Base-by-base conservation (phyloP, 2,329 filamentous ascomycete species). In the Colletotrichum tofieldiae region DNA sequence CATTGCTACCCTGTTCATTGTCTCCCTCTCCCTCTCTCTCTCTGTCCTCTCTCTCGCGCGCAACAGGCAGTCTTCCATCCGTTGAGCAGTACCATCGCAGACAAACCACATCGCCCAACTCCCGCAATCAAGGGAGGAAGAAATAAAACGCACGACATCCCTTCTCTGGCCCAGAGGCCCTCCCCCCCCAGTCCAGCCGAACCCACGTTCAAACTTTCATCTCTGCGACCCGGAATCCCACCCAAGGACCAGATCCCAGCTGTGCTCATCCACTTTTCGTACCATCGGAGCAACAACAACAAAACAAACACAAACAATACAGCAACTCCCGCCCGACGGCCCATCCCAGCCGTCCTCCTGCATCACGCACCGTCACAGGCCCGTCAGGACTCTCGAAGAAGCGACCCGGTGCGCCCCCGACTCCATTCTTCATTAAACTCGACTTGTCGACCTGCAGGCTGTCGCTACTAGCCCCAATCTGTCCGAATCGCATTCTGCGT, bases 351-450 rank as follows among this genome's bases (percentile, higher is more conserved):
- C 49, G 43, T 37, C 49, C 58, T 55, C 43, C 52, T 70, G 67
- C 45, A 65, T 60, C 54, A 59, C 52, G 3, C 61, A 37, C 43
- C 51, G 65, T 64, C 59, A 45, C 59, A 68, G 39, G 18, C 23
- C 37, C 63, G 35, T 47, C 58, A 47, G 32, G 51, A 32, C 43
- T 29, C 35, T 29, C 26, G 16, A 18, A 39, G 49, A 35, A 43
- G 52, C 65, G 56, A 51, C 45, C n/a, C 18, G 32, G 47, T 55
- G 52, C 41, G 20, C 54, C 20, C 23, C n/a, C 29, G 47, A 47
- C 65, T 70, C 59, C 60, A 65, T 55, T 64, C 70, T 59, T 70
- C 45, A 72, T 72, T 72, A 72, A 70, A 72, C 60, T 70, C 59
- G 45, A 69, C 58, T 52, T 68, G 65, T 70, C 59, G 45, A 69